Conservation (phyloP, 2,329 filamentous ascomycete species). For the Colletotrichum destructivum region DNA sequence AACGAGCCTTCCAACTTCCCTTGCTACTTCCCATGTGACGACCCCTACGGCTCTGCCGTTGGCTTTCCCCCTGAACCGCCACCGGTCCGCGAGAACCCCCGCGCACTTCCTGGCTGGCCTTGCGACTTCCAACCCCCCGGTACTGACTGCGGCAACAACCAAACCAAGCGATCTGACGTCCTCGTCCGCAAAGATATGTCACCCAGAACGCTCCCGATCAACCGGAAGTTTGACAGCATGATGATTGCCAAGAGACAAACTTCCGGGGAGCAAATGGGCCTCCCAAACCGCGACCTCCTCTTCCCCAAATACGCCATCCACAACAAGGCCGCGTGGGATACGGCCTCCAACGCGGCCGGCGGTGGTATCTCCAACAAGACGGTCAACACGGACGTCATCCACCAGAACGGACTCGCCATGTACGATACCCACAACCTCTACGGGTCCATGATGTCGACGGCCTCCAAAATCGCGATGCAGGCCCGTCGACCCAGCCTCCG, state of each 20-base stretch:
- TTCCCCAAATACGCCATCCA: conserved; percentile 76
- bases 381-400: conserved; percentile 77
- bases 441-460: conserved; percentile 80
- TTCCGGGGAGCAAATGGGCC: conserved; percentile 64
- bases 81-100: conserved; percentile 73
- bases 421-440: conserved; percentile 87
- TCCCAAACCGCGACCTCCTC: conserved; percentile 75
- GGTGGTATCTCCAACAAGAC: conserved; percentile 71
- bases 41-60: conserved; percentile 57
- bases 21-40: conserved; percentile 47
- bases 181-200: conserved; percentile 1
- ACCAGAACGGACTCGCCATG: conserved; percentile 76
- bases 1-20: conserved; percentile 60
- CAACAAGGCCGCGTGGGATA: conserved; percentile 69
- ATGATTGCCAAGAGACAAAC: conserved; percentile 44
- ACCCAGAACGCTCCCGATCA: conserved; percentile 4
- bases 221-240: conserved; percentile 35
- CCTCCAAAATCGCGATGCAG: conserved; percentile 77
- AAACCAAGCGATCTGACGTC: conserved; percentile 35
- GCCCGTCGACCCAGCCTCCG: conserved; percentile 74
- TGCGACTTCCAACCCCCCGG: conserved; percentile 41
- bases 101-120: conserved; percentile 79
- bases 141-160: conserved; percentile 27
- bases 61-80: conserved; percentile 74
- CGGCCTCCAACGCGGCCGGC: conserved; percentile 47